Base-by-base conservation (phyloP, 2,329 filamentous ascomycete genomes). In the Balansia obtecta region DNA sequence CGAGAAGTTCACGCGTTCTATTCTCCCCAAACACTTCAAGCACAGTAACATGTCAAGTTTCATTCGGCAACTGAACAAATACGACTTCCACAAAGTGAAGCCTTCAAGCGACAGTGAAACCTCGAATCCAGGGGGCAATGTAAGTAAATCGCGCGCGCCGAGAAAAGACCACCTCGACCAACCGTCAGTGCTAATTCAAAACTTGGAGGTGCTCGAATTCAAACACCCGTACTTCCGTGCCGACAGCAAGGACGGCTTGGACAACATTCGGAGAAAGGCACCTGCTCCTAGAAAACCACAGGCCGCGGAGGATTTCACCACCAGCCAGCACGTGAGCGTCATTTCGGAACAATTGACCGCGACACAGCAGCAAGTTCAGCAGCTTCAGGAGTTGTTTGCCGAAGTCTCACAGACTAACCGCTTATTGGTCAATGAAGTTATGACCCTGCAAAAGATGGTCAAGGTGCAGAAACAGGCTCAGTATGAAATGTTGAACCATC, bases 31-130 rank as follows among this genome's bases (percentile, higher is more conserved):
- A 65, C 89, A 97, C 62, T 98, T 98, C 75, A 98, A 98, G 69
- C 93, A 97, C 70, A 95, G 88, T 77, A 96, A 96, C 67, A 96
- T 96, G 71, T 90, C 90, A 33, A 95, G 89, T 68, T 96, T 96
- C 64, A 90, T 96, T 52, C 85, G 90, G 46, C 90, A 96, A 66
- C 73, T 96, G 52, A 96, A 96, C 73, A 96, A 96, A 66, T 96
- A 95, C 67, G 90, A 95, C 64, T 98, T 98, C 60, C 93, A 98
- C 74, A 98, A 98, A 74, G 90, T 97, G 56, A 81, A 93, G 55
- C 67, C 68, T 15, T 66, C 67, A 2, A 65, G 63, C 47, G 68
- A 71, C 44, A 60, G 60, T 52, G 63, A 67, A 34, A 55, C 56
- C 12, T 61, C 62, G 4, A 58, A 60, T 13, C 60, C 66, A 10